phyloP scores from a whole-genome alignment of 176 grass and related monocot genomes.

The Tillandsia fasciculata region DNA sequence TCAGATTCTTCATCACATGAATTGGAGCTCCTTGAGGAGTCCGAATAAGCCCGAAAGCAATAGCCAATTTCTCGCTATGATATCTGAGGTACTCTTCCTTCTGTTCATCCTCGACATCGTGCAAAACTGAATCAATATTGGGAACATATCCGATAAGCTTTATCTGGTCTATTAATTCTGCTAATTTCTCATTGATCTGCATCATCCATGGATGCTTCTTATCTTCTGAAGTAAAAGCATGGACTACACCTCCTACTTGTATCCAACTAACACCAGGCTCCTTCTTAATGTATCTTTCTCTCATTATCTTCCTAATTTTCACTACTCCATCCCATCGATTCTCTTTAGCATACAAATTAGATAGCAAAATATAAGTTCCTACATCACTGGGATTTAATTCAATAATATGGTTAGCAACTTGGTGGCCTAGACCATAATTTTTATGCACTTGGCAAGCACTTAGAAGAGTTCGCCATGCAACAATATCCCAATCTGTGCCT shows the following conservation, averaged over 20 bases:
- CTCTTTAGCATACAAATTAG: slow-evolving; percentile 85
- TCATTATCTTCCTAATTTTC: slow-evolving; percentile 60
- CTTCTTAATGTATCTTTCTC: slow-evolving; percentile 54
- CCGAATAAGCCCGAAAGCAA: slow-evolving; percentile 49
- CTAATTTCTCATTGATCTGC: slow-evolving; percentile 48
- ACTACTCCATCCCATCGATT: slow-evolving; percentile 67
- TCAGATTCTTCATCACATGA: slow-evolving; percentile 61
- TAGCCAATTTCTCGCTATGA: slow-evolving; percentile 65
- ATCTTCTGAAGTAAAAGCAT: slow-evolving; percentile 62
- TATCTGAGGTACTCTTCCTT: slow-evolving; percentile 75
- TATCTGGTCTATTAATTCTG: slow-evolving; percentile 53
- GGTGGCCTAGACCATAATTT: slow-evolving; percentile 58
- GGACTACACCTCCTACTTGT: slow-evolving; percentile 42
- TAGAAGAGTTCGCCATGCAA: slow-evolving; percentile 68
- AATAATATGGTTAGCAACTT: slow-evolving; percentile 57
- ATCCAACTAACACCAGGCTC: slow-evolving; percentile 84
- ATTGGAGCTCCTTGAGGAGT: slow-evolving; percentile 40
- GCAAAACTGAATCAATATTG: slow-evolving; percentile 42
- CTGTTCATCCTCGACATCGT: slow-evolving; percentile 77
- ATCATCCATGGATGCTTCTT: slow-evolving; percentile 39
- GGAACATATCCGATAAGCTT: slow-evolving; percentile 57
- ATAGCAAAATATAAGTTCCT: slow-evolving; percentile 73
- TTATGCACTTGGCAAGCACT: slow-evolving; percentile 51
- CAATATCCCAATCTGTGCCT: slow-evolving; percentile 37
- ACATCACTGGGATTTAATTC: slow-evolving; percentile 54